A percentile compares a stretch with the other conserved stretches of the same genome.
Evolutionary conservation across 148 eudicot genomes (phyloP).

Genomic region (Oxyria digyna): DNA sequence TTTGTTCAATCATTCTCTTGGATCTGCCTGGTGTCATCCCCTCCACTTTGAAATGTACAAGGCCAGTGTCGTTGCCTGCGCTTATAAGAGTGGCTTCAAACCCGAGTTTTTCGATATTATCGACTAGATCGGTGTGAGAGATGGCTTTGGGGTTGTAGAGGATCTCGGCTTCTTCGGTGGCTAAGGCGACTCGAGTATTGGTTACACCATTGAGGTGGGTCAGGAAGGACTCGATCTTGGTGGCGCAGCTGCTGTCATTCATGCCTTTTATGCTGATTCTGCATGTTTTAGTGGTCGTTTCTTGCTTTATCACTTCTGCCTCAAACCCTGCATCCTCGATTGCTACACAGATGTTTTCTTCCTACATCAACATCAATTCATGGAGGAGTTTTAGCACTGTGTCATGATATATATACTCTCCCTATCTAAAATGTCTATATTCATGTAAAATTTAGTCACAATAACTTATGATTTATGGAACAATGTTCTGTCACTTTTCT

Average conservation of each 20-base stretch:
- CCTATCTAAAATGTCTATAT: no score
- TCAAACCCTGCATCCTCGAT: conserved; percentile 50
- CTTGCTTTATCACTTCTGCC: conserved; percentile 50
- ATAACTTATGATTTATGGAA: no score
- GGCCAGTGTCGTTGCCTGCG: conserved; percentile 59
- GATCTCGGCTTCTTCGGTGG: conserved; percentile 76
- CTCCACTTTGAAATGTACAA: conserved; percentile 46
- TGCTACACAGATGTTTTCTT: conserved; percentile 33
- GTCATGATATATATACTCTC: neutral
- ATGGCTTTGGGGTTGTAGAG: conserved; percentile 49
- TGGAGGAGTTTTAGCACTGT: neutral
- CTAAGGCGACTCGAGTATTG: conserved; percentile 66
- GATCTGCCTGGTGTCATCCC: conserved; percentile 36
- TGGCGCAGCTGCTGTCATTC: conserved; percentile 72
- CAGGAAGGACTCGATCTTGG: conserved; percentile 52
- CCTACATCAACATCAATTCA: conserved; percentile 15
- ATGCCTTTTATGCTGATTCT: conserved; percentile 62
- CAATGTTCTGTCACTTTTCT: no score
- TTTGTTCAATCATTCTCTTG: conserved; percentile 33
- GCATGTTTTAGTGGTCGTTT: conserved; percentile 34
- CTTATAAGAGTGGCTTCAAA: conserved; percentile 64
- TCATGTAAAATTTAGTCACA: no score
- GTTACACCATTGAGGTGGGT: conserved; percentile 43
- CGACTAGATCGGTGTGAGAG: conserved; percentile 29
- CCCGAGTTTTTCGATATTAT: conserved; percentile 51